Conservation (phyloP, 148 eudicot species). For the Tetragonia tetragonoides region DNA sequence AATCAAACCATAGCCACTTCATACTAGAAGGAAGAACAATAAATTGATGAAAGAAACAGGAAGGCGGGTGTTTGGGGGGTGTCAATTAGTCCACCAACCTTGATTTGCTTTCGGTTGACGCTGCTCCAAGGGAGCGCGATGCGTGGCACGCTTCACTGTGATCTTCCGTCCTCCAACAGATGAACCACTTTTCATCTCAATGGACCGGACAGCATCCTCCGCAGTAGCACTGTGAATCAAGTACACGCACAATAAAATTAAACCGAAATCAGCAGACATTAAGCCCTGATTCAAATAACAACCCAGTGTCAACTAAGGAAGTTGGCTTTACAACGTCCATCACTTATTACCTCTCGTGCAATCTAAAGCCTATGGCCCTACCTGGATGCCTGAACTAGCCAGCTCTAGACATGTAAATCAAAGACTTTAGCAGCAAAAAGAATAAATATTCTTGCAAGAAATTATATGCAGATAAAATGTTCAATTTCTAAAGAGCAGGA, state of each 20-base stretch:
- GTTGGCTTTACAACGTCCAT: neutral
- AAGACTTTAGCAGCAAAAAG: neutral
- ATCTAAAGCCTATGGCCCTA: neutral
- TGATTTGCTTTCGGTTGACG: conserved; percentile 63
- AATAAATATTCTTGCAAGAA: neutral
- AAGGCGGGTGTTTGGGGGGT: too few species aligned
- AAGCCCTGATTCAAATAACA: neutral
- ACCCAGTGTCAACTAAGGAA: neutral
- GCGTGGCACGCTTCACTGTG: conserved; percentile 73
- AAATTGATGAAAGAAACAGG: neutral
- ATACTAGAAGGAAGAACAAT: neutral
- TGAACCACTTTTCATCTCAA: conserved; percentile 85
- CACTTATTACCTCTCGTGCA: neutral
- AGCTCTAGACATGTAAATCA: neutral
- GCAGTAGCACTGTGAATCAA: conserved; percentile 59
- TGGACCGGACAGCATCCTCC: conserved; percentile 83
- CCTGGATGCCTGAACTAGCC: neutral
- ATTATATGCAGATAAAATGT: neutral
- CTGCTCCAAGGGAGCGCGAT: conserved; percentile 76
- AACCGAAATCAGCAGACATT: conserved; percentile 3
- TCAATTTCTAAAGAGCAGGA: neutral
- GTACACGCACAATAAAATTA: neutral
- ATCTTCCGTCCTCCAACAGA: conserved; percentile 73
- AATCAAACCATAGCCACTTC: neutral
- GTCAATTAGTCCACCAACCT: conserved; percentile 41